phyloP scores from a whole-genome alignment of 495 filamentous ascomycete species.

The Geopyxis carbonaria region DNA sequence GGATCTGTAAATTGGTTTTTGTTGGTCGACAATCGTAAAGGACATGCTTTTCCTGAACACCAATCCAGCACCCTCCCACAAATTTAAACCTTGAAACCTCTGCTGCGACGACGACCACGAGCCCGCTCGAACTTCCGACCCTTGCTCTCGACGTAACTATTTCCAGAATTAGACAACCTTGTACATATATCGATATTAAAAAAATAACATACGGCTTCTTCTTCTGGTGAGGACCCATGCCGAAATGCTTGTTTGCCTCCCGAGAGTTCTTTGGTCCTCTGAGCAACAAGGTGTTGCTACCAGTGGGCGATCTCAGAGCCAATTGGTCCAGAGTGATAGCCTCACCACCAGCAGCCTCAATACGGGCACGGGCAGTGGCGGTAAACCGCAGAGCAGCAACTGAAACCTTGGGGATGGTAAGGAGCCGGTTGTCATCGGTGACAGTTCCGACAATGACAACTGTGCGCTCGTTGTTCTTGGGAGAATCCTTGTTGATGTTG shows the following conservation, averaged over 20 bases:
- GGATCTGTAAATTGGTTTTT: slow-evolving; percentile 7
- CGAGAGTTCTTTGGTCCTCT: slow-evolving; percentile 91
- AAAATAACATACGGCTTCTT: slow-evolving; percentile 48
- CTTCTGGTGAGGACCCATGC: slow-evolving; percentile 88
- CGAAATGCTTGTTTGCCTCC: slow-evolving; percentile 98
- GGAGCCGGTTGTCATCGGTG: slow-evolving; percentile 89
- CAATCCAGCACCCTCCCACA: neutral
- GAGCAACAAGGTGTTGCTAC: slow-evolving; percentile 83
- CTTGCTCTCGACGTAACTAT: slow-evolving; percentile 88
- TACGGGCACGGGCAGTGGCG: slow-evolving; percentile 80
- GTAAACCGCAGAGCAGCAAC: slow-evolving; percentile 92
- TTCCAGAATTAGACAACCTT: neutral
- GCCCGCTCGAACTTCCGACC: slow-evolving; percentile 97
- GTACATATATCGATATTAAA: neutral
- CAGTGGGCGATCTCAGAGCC: slow-evolving; percentile 79
- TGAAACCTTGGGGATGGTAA: slow-evolving; percentile 73
- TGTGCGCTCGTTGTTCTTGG: slow-evolving; percentile 58
- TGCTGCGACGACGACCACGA: slow-evolving; percentile 88
- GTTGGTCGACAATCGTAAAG: slow-evolving; percentile 6
- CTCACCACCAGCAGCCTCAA: slow-evolving; percentile 84
- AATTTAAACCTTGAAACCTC: slow-evolving; percentile 95
- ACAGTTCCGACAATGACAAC: slow-evolving; percentile 78
- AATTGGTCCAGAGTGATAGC: slow-evolving; percentile 89
- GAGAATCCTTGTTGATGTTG: slow-evolving; percentile 35
- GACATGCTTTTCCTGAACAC: slow-evolving; percentile 6